Evolutionary conservation across 1,284 basidiomycete genomes (phyloP).

Genomic region (Vanrija sp.): DNA sequence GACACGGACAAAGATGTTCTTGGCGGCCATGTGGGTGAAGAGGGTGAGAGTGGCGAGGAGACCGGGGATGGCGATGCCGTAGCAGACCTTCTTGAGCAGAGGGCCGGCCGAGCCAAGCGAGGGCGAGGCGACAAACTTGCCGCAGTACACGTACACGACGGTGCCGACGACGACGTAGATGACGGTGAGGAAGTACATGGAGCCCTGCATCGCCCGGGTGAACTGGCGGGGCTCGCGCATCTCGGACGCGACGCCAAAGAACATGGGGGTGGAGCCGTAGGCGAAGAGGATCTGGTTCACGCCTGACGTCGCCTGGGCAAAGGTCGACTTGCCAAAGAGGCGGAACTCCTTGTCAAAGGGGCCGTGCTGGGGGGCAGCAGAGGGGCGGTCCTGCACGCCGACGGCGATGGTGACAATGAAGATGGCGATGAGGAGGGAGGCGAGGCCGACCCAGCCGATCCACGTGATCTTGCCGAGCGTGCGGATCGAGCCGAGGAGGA

Average conservation of each 20-base stretch:
- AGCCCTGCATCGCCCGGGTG: slow-evolving; percentile 26
- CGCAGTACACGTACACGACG: slow-evolving; percentile 33
- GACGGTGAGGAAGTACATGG: slow-evolving; percentile 26
- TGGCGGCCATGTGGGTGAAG: slow-evolving; percentile 29
- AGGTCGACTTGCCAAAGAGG: slow-evolving; percentile 23
- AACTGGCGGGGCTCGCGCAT: slow-evolving; percentile 34
- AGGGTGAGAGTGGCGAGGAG: slow-evolving; percentile 21
- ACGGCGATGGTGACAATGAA: slow-evolving; percentile 38
- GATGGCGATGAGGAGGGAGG: slow-evolving; percentile 24
- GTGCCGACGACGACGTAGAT: slow-evolving; percentile 17
- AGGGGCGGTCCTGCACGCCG: slow-evolving; percentile 36
- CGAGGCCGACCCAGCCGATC: slow-evolving; percentile 41
- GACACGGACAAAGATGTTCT: slow-evolving; percentile 32
- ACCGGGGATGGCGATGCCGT: slow-evolving; percentile 19
- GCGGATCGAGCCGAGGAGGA: slow-evolving; percentile 34
- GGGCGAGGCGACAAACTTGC: slow-evolving; percentile 45
- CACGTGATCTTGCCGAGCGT: slow-evolving; percentile 45
- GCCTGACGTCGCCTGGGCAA: slow-evolving; percentile 23
- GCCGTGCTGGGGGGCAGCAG: slow-evolving; percentile 30
- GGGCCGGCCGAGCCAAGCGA: slow-evolving; percentile 47
- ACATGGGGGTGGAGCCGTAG: slow-evolving; percentile 26
- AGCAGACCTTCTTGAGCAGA: slow-evolving; percentile 38
- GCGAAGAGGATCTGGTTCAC: slow-evolving; percentile 15
- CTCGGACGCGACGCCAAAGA: slow-evolving; percentile 38
- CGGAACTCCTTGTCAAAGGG: slow-evolving; percentile 29